Evolutionary conservation across 805 yeast genomes (phyloP).

Genomic region (Yamadazyma takamatsuzukensis): DNA sequence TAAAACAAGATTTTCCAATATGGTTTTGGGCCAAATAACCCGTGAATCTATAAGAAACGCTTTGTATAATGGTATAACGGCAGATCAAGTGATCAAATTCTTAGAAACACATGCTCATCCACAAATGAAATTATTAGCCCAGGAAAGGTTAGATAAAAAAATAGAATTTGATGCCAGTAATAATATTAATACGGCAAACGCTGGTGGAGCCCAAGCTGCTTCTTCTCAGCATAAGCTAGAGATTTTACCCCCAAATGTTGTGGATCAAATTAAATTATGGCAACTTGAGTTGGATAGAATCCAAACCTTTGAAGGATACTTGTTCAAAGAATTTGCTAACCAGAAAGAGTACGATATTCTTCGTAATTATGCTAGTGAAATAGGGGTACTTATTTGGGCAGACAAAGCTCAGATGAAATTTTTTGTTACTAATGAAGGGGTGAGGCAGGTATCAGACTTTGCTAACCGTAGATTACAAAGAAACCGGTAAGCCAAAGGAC

Average conservation of each 20-base stretch:
- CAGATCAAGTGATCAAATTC: constrained; percentile 90
- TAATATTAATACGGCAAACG: constrained; percentile 44
- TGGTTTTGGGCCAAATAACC: constrained; percentile 91
- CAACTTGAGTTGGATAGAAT: constrained; percentile 93
- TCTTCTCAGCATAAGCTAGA: constrained; percentile 51
- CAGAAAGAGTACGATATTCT: constrained; percentile 73
- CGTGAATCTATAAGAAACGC: constrained; percentile 90
- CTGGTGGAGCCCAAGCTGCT: constrained; percentile 16
- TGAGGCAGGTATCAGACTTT: constrained; percentile 84
- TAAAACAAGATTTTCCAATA: constrained; percentile 78
- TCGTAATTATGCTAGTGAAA: constrained; percentile 77
- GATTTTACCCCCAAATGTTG: constrained; percentile 90
- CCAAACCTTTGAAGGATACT: constrained; percentile 77
- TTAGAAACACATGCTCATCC: constrained; percentile 91
- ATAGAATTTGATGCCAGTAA: constrained; percentile 57
- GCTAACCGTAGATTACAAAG: constrained; percentile 74
- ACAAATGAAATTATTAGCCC: constrained; percentile 76
- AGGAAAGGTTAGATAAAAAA: constrained; percentile 63
- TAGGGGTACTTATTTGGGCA: constrained; percentile 90
- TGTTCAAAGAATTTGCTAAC: constrained; percentile 80
- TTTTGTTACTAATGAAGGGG: constrained; percentile 86
- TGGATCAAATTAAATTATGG: constrained; percentile 94
- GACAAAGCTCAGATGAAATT: constrained; percentile 66
- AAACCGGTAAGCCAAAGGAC: too few relatives aligned
- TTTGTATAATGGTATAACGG: constrained; percentile 81